These are phyloP conservation scores for Calonectria crousiana DNA, from an alignment of 2,329 filamentous ascomycete genomes.

Conservation along the genomic window DNA sequence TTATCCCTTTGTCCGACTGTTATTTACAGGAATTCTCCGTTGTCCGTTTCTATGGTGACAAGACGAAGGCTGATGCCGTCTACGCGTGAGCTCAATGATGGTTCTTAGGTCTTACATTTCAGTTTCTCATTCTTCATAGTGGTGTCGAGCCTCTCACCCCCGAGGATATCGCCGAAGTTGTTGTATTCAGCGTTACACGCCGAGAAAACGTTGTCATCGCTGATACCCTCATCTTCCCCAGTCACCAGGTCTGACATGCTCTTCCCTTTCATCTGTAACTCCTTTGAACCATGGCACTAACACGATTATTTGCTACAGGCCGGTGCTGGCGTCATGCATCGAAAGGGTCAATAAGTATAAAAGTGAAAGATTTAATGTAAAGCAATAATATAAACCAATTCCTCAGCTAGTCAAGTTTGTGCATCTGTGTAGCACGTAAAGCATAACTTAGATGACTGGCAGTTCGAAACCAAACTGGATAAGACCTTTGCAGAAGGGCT, in stretches of 20 bases:
- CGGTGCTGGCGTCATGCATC: constrained; percentile 49
- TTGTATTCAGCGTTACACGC: constrained; percentile 87
- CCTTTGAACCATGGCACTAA: constrained; percentile 15
- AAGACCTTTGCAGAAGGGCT: neutral
- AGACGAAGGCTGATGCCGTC: constrained; percentile 88
- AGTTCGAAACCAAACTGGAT: no score
- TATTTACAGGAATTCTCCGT: constrained; percentile 80
- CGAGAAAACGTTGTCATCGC: constrained; percentile 92
- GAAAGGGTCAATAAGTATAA: constrained; percentile 35
- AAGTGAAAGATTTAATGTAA: constrained; percentile 6
- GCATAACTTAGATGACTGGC: neutral
- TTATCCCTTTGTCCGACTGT: neutral
- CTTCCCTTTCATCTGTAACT: neutral
- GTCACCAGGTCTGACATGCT: constrained; percentile 76
- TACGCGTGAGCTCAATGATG: constrained; percentile 74
- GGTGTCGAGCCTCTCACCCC: constrained; percentile 86
- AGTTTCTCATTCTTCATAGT: constrained; percentile 53
- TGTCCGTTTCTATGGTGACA: constrained; percentile 89
- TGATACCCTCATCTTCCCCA: constrained; percentile 88
- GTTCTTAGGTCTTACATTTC: neutral
- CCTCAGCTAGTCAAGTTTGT: neutral
- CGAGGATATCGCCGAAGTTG: constrained; percentile 90
- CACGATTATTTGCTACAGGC: constrained; percentile 36
- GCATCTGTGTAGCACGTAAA: neutral
- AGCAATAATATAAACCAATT: neutral